Evolutionary conservation across 805 yeast genomes (phyloP), one percentile per base, ranked within the genome.

Genomic region (Candida methanosorbosa): DNA sequence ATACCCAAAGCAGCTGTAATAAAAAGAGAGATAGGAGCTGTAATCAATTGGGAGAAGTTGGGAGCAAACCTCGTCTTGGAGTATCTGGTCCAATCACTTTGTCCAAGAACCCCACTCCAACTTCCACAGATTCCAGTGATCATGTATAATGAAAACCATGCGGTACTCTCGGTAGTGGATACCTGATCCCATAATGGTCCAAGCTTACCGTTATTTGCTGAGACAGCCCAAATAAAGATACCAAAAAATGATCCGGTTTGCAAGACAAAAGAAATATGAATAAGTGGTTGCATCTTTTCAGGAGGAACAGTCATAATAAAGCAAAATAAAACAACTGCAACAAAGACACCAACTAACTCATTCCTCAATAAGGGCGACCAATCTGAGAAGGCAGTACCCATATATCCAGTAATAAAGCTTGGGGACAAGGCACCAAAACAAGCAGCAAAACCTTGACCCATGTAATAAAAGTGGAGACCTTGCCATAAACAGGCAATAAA

Each of bases 1-100:
- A 68, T 43, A 18, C 75, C 75, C 46, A 68, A 56, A 18, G 68
- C 44, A n/a, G 75, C 73, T 17, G 68, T 63, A 18, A 46, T 30
- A n/a, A n/a, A n/a, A n/a, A n/a, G n/a, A 8, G 60, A 55, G 8
- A 71, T 72, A 15, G 59, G 48, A 4, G 65, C 26, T 27, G 64
- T 39, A 13, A 34, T 30, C n/a, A 38, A 34, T n/a, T 32, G 37
- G 3, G 9, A 7, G n/a, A n/a, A n/a, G n/a, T n/a, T n/a, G n/a
- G n/a, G n/a, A n/a, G n/a, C n/a, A 49, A 57, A 61, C n/a, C n/a
- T n/a, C n/a, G n/a, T n/a, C n/a, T n/a, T n/a, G n/a, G n/a, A n/a
- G n/a, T n/a, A n/a, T 25, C 66, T 43, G 33, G 59, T 57, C 33
- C 55, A 54, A 40, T 61, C 62, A n/a, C 60, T 53, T 37, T 52